A percentile compares a stretch with the other conserved stretches of the same genome.
Conservation (phyloP, 2,329 filamentous ascomycete species). For the Shiraia sp. region DNA sequence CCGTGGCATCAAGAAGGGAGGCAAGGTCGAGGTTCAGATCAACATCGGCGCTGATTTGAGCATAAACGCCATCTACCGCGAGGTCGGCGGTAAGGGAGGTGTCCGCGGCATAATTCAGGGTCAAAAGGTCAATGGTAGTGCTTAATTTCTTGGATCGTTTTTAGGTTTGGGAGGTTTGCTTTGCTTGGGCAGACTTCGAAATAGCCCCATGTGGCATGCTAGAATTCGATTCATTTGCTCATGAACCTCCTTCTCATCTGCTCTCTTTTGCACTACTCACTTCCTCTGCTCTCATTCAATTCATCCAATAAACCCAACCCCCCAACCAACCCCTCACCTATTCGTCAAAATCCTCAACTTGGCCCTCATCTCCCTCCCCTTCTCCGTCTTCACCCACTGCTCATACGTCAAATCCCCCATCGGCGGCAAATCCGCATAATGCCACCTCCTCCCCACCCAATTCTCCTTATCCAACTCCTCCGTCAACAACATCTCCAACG, state of each 20-base stretch:
- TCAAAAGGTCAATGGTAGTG: slow-evolving; percentile 35
- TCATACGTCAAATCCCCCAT: slow-evolving; percentile 20
- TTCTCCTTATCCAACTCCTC: slow-evolving; percentile 46
- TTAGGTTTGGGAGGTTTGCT: slow-evolving; percentile 2
- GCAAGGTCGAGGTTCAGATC: slow-evolving; percentile 91
- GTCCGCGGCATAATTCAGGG: slow-evolving; percentile 37
- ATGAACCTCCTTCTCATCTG: too few relatives aligned
- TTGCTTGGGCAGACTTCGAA: neutral
- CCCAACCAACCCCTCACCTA: slow-evolving; percentile 11
- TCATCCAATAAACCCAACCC: neutral
- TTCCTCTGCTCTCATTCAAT: too few relatives aligned
- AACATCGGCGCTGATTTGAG: slow-evolving; percentile 81
- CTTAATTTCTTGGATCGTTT: slow-evolving; percentile 13
- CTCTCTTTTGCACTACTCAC: too few relatives aligned
- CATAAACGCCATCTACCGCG: slow-evolving; percentile 78
- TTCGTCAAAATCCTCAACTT: slow-evolving; percentile 25
- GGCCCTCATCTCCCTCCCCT: slow-evolving; percentile 29
- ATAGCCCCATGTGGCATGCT: too few relatives aligned
- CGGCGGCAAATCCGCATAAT: slow-evolving; percentile 27
- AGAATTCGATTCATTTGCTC: too few relatives aligned
- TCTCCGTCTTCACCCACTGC: slow-evolving; percentile 23
- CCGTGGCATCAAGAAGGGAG: slow-evolving; percentile 80
- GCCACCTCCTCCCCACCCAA: slow-evolving; percentile 40
- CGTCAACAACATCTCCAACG: slow-evolving; percentile 43
- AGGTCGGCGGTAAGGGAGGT: slow-evolving; percentile 85